A percentile compares a stretch with the other conserved stretches of the same genome.
These are phyloP conservation scores for Amanita rubescens DNA, from an alignment of 768 basidiomycete species.

Conservation along the genomic window DNA sequence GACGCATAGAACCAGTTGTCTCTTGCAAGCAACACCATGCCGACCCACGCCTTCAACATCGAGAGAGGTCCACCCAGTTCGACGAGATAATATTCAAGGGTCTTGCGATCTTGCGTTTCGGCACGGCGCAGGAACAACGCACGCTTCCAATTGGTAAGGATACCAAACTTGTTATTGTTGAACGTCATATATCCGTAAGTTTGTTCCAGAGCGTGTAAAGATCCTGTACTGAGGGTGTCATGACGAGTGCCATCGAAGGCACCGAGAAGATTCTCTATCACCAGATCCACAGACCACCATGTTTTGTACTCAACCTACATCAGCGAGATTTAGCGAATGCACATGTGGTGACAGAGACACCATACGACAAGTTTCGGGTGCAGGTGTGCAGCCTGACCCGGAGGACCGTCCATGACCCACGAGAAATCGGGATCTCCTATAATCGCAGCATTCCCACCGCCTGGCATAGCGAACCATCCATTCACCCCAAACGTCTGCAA, in stretches of 20 bases:
- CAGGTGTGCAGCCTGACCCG: no score
- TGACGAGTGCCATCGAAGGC: not conserved
- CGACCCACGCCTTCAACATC: no score
- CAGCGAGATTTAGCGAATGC: slow-evolving; percentile 2
- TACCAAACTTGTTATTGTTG: slow-evolving; percentile 11
- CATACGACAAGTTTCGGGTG: slow-evolving; percentile 13
- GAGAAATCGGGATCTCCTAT: slow-evolving; percentile 11
- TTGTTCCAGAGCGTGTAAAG: slow-evolving; percentile 10
- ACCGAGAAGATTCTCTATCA: slow-evolving; percentile 6
- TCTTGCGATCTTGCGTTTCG: slow-evolving; percentile 10
- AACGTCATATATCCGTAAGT: no score
- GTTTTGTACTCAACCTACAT: slow-evolving; percentile 13
- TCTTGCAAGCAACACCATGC: no score
- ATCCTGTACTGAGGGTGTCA: not conserved
- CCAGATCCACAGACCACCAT: slow-evolving; percentile 9
- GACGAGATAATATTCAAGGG: slow-evolving; percentile 8
- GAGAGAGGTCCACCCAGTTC: slow-evolving; percentile 3
- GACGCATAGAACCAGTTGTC: no score
- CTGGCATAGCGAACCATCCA: slow-evolving; percentile 9
- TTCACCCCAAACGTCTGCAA: slow-evolving; percentile 10
- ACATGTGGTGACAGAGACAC: slow-evolving; percentile 1
- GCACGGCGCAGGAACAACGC: slow-evolving; percentile 9
- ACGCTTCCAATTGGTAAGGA: slow-evolving; percentile 13
- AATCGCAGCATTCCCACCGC: slow-evolving; percentile 6
- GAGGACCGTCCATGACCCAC: slow-evolving; percentile 4